Base-by-base conservation (phyloP, 306 rosid genomes). In the Cicer arietinum region DNA sequence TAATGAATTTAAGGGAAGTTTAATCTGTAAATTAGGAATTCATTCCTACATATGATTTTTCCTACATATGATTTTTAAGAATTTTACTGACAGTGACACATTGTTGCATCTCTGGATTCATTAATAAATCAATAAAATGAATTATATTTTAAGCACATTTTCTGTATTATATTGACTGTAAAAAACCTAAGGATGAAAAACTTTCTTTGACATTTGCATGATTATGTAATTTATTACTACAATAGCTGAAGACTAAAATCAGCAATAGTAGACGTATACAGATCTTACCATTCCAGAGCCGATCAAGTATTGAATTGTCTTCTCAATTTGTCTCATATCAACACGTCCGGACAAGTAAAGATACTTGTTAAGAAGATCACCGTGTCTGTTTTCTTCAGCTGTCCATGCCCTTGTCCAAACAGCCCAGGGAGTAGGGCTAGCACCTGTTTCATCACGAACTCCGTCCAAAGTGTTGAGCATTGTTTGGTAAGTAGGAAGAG, bases 321-420 rank as follows among this genome's bases (percentile, higher is more conserved):
- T 92, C 86, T 92, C 96, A 80, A 92, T 89, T 82, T 92, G 96
- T 81, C 75, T 86, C 98, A 92, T 87, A 85, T 92, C 98, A 40
- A 92, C 98, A 61, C 98, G 91, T 35, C 98, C 98, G 20, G 79
- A 67, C 71, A 92, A 87, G 89, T 92, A 92, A 60, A 92, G 98
- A 84, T 92, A 92, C 84, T 92, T 92, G 68, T 90, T 92, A 64
- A 92, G 98, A 57, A 92, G 90, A 84, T 92, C 98, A 59, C 98
- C 98, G 5, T 92, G 98, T 77, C 98, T 82, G 81, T 92, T 92
- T 80, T 92, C 98, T 72, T 92, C 98, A 66, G 98, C 98, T 69
- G 98, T 92, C 98, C 98, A 92, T 20, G 98, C 94, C 88, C 98
- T 90, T n/a, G 92, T 90, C 98, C 98, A 92, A 81, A 90, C 3